Conservation (phyloP, 768 basidiomycete species). For the Mycena venus region DNA sequence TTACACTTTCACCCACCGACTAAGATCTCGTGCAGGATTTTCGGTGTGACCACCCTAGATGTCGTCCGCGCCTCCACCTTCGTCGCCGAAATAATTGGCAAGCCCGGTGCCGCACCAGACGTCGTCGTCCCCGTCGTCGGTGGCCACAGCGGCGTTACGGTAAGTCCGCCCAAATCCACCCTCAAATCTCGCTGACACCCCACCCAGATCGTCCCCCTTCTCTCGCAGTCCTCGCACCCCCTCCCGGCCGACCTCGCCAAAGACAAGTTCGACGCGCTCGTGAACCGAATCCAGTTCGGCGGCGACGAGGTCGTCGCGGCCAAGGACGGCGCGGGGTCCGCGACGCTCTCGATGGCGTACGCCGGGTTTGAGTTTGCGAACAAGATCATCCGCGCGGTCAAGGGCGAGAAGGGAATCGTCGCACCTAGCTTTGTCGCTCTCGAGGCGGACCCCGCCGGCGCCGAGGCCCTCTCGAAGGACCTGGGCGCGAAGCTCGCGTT, state of each 20-base stretch:
- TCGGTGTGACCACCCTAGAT: conserved; percentile 98
- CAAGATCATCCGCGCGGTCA: conserved; percentile 86
- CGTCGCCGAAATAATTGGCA: conserved; percentile 81
- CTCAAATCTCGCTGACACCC: not conserved
- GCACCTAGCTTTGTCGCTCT: conserved; percentile 90
- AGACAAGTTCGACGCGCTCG: conserved; percentile 68
- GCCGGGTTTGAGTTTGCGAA: conserved; percentile 92
- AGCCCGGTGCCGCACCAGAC: conserved; percentile 71
- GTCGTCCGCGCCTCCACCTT: conserved; percentile 99
- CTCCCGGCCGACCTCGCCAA: conserved; percentile 71
- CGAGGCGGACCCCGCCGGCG: conserved; percentile 77
- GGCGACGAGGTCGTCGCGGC: conserved; percentile 99
- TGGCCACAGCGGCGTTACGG: conserved; percentile 94
- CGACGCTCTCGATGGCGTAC: conserved; percentile 97
- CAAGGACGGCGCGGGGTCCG: conserved; percentile 94
- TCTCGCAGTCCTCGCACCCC: conserved; percentile 89
- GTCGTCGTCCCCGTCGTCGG: conserved; percentile 92
- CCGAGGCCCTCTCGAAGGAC: conserved; percentile 81
- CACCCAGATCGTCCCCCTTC: conserved; percentile 87
- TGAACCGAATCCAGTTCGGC: conserved; percentile 93
- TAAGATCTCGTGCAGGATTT: conserved; percentile 68
- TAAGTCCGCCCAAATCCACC: conserved; percentile 47
- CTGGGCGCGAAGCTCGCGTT: conserved; percentile 83
- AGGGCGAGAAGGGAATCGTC: conserved; percentile 90
- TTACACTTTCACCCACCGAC: not conserved